Evolutionary conservation across 495 filamentous ascomycete species (phyloP).

Genomic region (Penicillium canescens): DNA sequence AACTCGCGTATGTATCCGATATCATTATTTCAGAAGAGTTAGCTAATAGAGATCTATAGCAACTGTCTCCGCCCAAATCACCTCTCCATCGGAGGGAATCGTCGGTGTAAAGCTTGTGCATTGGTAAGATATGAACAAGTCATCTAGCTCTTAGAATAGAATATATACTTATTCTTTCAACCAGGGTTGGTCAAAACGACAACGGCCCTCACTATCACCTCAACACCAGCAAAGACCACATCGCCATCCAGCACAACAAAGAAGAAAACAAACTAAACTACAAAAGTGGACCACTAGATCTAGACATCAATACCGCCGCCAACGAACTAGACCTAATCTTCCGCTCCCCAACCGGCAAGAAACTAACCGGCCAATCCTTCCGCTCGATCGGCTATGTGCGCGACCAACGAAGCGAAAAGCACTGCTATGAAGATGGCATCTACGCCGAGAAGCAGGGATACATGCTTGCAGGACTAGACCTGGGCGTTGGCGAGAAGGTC

Average conservation of each 20-base stretch:
- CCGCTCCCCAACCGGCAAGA: constrained; percentile 42
- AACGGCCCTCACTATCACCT: constrained; percentile 66
- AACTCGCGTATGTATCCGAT: constrained; percentile 48
- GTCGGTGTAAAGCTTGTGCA: constrained; percentile 65
- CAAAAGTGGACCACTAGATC: constrained; percentile 53
- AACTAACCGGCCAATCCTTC: constrained; percentile 58
- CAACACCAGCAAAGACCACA: constrained; percentile 45
- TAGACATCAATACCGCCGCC: constrained; percentile 50
- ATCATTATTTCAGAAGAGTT: not conserved
- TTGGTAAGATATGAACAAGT: constrained; percentile 44
- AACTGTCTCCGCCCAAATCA: constrained; percentile 35
- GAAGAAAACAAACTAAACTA: constrained; percentile 48
- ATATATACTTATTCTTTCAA: not conserved
- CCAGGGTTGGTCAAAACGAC: constrained; percentile 42
- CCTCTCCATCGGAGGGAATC: constrained; percentile 59
- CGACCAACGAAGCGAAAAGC: constrained; percentile 51
- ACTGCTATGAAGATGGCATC: constrained; percentile 52
- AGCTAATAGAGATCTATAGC: constrained; percentile 11
- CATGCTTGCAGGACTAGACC: constrained; percentile 62
- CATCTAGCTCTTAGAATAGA: not conserved
- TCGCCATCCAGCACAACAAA: constrained; percentile 47
- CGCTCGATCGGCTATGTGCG: constrained; percentile 59
- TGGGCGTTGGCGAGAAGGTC: constrained; percentile 65
- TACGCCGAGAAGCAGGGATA: constrained; percentile 57
- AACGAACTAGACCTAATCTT: constrained; percentile 61